These are phyloP conservation scores for Phoma sp. DNA, from an alignment of 2,329 filamentous ascomycete genomes.

Conservation along the genomic window DNA sequence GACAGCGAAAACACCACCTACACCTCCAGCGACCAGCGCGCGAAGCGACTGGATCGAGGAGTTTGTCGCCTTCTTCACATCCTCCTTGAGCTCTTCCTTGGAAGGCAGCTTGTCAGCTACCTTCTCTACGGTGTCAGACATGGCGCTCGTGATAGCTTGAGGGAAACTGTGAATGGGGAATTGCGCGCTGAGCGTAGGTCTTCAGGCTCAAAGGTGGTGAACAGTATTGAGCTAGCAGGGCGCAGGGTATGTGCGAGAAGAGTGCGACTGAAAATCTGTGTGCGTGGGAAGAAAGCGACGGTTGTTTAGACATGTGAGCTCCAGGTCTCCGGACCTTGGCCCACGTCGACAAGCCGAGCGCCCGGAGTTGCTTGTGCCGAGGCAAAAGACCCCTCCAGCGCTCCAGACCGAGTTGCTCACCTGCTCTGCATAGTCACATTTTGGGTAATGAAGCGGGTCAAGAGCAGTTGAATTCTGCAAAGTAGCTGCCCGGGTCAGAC, in stretches of 20 bases:
- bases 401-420: conserved; percentile 4
- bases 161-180: conserved; percentile 1
- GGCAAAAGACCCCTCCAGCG: conserved; percentile 20
- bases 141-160: conserved; percentile 17
- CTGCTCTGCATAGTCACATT: not conserved
- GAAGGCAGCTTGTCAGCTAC: conserved; percentile 42
- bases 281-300: conserved; percentile 20
- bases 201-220: conserved; percentile 4
- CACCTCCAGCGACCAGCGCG: conserved; percentile 86
- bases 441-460: not conserved
- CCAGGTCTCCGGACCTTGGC: conserved; percentile 37
- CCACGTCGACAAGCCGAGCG: conserved; percentile 29
- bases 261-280: conserved; percentile 7
- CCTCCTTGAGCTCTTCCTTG: conserved; percentile 57
- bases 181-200: conserved; percentile 9
- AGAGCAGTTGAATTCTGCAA: not conserved
- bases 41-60: conserved; percentile 70
- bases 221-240: not conserved
- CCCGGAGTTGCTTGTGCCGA: conserved; percentile 28
- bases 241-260: not conserved
- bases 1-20: conserved; percentile 92
- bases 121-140: conserved; percentile 33
- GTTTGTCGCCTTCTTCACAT: conserved; percentile 58
- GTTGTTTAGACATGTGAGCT: conserved; percentile 35
- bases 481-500: not conserved